A percentile compares a stretch with the other conserved stretches of the same genome.
These are phyloP conservation scores for Podospora pseudopauciseta DNA, from an alignment of 495 filamentous ascomycete genomes.

Conservation along the genomic window DNA sequence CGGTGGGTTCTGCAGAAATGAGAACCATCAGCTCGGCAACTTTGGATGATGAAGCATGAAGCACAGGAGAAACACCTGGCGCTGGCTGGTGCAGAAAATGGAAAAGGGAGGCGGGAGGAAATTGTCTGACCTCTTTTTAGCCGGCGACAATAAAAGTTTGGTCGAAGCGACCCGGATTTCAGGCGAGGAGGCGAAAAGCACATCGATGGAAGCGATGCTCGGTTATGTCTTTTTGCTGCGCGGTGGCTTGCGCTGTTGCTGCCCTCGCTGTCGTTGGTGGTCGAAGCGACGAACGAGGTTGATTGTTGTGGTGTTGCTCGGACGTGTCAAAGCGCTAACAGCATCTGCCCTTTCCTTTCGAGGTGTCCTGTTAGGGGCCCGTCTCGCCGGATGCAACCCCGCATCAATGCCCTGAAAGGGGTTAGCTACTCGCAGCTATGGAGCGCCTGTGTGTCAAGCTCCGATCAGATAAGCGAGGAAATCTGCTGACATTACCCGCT, in stretches of 20 bases:
- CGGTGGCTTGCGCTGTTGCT: not conserved
- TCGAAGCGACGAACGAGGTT: slow-evolving; percentile 5
- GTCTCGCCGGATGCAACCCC: not conserved
- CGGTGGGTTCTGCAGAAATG: not conserved
- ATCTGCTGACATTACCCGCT: not conserved
- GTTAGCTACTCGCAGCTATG: not conserved
- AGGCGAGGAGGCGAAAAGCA: slow-evolving; percentile 3
- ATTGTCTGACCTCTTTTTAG: not conserved
- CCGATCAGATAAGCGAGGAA: slow-evolving; percentile 5
- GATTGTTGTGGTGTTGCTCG: not conserved
- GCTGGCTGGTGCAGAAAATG: not conserved
- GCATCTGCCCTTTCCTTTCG: not conserved
- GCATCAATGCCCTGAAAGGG: not conserved
- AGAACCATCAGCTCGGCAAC: not conserved
- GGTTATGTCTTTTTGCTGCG: not conserved
- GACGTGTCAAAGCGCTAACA: not conserved
- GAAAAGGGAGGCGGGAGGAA: not conserved
- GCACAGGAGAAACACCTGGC: not conserved
- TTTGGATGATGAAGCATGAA: not conserved
- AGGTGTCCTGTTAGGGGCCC: not conserved
- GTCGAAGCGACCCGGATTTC: not conserved
- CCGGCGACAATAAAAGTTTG: not conserved
- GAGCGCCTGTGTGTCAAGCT: not conserved
- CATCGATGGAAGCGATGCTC: slow-evolving; percentile 2
- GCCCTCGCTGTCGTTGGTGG: not conserved